Base-by-base conservation (phyloP, 2,329 filamentous ascomycete genomes). In the Talaromyces sp. region DNA sequence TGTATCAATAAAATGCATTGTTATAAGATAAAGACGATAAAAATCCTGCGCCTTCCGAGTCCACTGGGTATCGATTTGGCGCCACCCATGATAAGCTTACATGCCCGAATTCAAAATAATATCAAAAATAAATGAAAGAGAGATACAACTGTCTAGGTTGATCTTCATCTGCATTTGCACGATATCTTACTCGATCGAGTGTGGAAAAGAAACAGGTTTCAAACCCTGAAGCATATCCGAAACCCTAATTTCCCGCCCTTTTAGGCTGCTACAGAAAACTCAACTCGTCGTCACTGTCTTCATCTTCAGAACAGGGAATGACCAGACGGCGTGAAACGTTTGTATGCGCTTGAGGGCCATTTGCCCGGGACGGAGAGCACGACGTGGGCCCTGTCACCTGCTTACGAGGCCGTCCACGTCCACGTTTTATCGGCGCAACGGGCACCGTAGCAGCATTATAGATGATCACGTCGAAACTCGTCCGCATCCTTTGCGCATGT, bases 211-310 rank as follows among this genome's bases (percentile, higher is more conserved):
- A 37, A 56, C n/a, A 37, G 6, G 52, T 13, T 22, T 56, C 19
- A 19, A 37, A 37, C n/a, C 31, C n/a, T 22, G 16, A 56, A 37
- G 31, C 33, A 39, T 56, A 39, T 56, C 31, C 50, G 50, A 35
- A 56, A 56, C 31, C 50, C 50, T 37, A 13, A 37, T 4, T 39
- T 14, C 6, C 33, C 33, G n/a, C 33, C 19, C 33, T 31, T 58
- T 59, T 45, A 43, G 37, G 56, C 10, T 24, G 61, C 57, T 48
- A 63, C 35, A 78, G 62, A 67, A 76, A 77, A 67, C 74, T 77
- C 22, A 78, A 70, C 67, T 78, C 76, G 61, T 78, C 76, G n/a
- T 78, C 75, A 48, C 75, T 78, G 27, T 73, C 72, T 8, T 72
- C 73, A 24, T 74, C 73, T 22, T 71, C 65, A 0, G 72, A 72